phyloP scores from a whole-genome alignment of 2,329 filamentous ascomycete genomes.

The Penicillium sclerotiorum region DNA sequence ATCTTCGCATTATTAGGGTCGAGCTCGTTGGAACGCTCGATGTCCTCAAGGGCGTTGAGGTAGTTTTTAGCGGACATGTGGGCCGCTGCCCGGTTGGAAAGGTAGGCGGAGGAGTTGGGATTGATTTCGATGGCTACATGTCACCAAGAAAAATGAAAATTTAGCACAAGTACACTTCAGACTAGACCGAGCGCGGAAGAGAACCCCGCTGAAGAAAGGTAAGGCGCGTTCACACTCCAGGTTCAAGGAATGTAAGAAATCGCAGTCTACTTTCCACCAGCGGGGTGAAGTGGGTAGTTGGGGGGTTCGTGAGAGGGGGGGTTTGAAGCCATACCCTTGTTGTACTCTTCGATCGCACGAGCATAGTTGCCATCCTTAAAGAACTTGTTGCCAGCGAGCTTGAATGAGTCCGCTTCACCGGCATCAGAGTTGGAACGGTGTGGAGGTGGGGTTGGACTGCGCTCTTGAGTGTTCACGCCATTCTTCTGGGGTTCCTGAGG shows the following conservation, averaged over 20 bases:
- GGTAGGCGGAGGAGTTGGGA: constrained; percentile 82
- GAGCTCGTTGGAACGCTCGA: constrained; percentile 75
- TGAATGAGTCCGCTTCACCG: constrained; percentile 88
- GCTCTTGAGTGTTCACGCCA: constrained; percentile 38
- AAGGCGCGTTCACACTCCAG: no score
- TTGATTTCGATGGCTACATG: constrained; percentile 79
- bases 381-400: constrained; percentile 90
- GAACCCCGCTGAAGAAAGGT: no score
- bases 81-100: constrained; percentile 92
- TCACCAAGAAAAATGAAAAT: constrained; percentile 20
- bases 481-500: constrained; percentile 54
- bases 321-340: constrained; percentile 70
- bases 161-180: neutral
- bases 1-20: constrained; percentile 88
- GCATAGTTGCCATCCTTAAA: constrained; percentile 93
- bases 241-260: no score
- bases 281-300: neutral
- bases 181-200: no score
- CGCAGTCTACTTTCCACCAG: no score
- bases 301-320: neutral
- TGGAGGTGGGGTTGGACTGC: constrained; percentile 51
- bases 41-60: constrained; percentile 80
- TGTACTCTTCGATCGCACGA: constrained; percentile 89
- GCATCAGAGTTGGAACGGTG: constrained; percentile 51
- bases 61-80: constrained; percentile 87